phyloP scores from a whole-genome alignment of 2,329 filamentous ascomycete species.

The Chaetomiaceae sp. region DNA sequence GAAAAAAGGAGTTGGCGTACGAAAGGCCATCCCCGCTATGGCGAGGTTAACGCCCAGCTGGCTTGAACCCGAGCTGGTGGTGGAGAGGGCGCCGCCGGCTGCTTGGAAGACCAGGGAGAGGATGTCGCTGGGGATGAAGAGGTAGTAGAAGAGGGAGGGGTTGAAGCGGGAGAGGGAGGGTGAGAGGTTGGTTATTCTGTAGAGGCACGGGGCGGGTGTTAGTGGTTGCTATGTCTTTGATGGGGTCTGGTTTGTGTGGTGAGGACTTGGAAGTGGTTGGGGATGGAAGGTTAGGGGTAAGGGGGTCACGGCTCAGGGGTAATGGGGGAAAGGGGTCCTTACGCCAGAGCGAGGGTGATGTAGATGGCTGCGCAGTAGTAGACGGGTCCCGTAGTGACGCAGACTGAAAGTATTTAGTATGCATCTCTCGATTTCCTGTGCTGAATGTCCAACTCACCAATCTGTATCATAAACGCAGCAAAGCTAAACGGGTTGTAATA shows the following conservation, averaged over 20 bases:
- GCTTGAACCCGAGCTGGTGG: conserved; percentile 34
- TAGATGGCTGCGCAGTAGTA: conserved; percentile 63
- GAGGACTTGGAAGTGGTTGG: not conserved
- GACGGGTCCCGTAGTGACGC: conserved; percentile 52
- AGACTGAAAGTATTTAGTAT: conserved; percentile 38
- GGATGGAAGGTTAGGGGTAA: too few species aligned
- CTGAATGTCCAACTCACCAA: conserved; percentile 39
- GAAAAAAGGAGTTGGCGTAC: too few species aligned
- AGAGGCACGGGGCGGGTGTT: too few species aligned
- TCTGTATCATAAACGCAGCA: conserved; percentile 61
- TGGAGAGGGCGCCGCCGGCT: conserved; percentile 44
- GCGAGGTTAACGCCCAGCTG: conserved; percentile 44
- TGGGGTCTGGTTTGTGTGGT: too few species aligned
- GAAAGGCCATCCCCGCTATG: conserved; percentile 48
- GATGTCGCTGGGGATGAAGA: conserved; percentile 47
- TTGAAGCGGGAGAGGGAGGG: conserved; percentile 29
- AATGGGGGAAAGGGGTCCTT: not conserved
- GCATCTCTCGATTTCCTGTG: too few species aligned
- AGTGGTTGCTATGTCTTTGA: not conserved
- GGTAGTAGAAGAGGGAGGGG: conserved; percentile 32
- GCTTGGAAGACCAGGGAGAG: conserved; percentile 50
- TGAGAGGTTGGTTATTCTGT: conserved; percentile 29
- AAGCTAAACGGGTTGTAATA: conserved; percentile 56
- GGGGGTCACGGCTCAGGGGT: too few species aligned
- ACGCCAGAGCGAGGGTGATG: conserved; percentile 50